Base-by-base conservation (phyloP, 73 alveolate genomes). In the Effrenium voratum region DNA sequence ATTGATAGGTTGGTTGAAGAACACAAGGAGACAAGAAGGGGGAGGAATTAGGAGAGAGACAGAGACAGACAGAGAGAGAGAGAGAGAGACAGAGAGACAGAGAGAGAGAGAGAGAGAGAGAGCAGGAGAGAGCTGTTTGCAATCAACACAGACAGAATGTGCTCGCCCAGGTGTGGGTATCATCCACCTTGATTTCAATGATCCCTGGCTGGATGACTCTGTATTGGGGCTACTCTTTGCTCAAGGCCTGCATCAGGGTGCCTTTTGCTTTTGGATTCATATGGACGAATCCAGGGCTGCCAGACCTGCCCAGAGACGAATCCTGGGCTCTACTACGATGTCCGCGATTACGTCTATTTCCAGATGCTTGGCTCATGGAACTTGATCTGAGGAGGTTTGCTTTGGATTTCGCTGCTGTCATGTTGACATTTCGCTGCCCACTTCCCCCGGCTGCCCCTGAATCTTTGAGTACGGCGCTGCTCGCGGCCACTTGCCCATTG, bases 151-250 rank as follows among this genome's bases (percentile, higher is more conserved):
- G n/a, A n/a, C n/a, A n/a, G n/a, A n/a, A n/a, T n/a, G 59, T 10
- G 72, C 3, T 32, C 1, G 80, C 41, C 44, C 22, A 90, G 96
- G 96, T 90, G 73, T 90, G 86, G 88, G 73, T 90, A 24, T 46
- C 50, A 41, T 66, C 97, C 34, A 90, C 97, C 0, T 90, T 90
- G 38, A 32, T 70, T 1, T 79, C 97, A 0, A 66, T 70, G 87
- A 43, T 90, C 30, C 97, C 97, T 50, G 97, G 97, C 46, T 90
- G 97, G 97, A 90, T 90, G 43, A 70, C 87, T 30, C 26, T 90
- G 97, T 43, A 19, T 4, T 90, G 97, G 97, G 97, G 97, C 57
- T 90, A 90, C 75, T 45, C 97, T 44, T 76, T 90, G 55, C 32
- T 90, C 73, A 86, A 90, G 97, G 97, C 80, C 44, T 68, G 36